Conservation (phyloP, 768 basidiomycete genomes). For the Gyrodon lividus region DNA sequence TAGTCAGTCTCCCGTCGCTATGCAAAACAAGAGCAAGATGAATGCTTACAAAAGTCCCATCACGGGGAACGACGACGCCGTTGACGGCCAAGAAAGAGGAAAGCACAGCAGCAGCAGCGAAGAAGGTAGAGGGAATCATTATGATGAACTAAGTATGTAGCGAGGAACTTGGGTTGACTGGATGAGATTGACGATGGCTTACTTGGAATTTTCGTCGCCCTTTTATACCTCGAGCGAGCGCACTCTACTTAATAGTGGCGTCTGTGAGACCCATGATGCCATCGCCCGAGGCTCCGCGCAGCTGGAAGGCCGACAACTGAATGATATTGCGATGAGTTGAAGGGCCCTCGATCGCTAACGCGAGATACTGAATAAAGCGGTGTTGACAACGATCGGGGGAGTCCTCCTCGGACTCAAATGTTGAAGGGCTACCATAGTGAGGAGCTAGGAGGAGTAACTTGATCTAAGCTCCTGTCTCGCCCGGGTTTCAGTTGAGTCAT, state of each 20-base stretch:
- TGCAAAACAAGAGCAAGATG: background rate
- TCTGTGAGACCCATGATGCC: background rate
- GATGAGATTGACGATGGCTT: background rate
- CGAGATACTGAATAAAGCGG: too few relatives aligned
- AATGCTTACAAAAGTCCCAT: constrained; percentile 16
- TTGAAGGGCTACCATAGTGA: too few relatives aligned
- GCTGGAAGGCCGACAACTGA: too few relatives aligned
- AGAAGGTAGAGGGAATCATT: constrained; percentile 15
- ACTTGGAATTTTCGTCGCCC: background rate
- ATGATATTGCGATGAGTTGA: too few relatives aligned
- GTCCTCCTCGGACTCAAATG: too few relatives aligned
- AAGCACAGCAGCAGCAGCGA: constrained; percentile 1
- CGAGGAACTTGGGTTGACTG: background rate
- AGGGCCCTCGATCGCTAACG: too few relatives aligned
- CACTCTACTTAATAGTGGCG: background rate
- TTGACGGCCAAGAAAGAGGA: constrained; percentile 14
- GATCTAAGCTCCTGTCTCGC: too few relatives aligned
- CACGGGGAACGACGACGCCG: constrained; percentile 16
- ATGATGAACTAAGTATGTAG: background rate
- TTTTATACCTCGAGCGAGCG: background rate
- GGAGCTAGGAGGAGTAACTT: too few relatives aligned
- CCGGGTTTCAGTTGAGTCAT: too few relatives aligned
- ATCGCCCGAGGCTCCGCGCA: too few relatives aligned
- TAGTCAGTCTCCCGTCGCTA: background rate
- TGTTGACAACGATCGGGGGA: too few relatives aligned